These are phyloP conservation scores for Verruconis gallopava DNA, from an alignment of 2,329 filamentous ascomycete species.

Conservation along the genomic window DNA sequence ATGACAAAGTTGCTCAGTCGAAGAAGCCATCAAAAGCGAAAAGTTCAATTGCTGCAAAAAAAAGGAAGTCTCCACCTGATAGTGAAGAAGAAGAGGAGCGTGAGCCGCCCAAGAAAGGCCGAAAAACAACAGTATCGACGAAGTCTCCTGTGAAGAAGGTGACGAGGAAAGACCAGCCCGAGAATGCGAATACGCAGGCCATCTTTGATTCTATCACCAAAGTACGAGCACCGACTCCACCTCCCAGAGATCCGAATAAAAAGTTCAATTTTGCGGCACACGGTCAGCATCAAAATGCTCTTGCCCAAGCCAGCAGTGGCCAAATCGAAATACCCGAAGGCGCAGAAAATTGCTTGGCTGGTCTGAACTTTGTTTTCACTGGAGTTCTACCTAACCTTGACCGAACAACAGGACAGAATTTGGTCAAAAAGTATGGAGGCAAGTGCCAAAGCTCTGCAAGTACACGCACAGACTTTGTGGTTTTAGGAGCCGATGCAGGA, in stretches of 20 bases:
- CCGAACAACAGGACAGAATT: slow-evolving; percentile 68
- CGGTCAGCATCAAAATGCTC: slow-evolving; percentile 48
- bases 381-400: slow-evolving; percentile 69
- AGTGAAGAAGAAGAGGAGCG: slow-evolving; percentile 40
- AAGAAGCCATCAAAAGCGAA: background rate
- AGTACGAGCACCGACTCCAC: slow-evolving; percentile 72
- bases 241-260: slow-evolving; percentile 42
- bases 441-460: slow-evolving; percentile 80
- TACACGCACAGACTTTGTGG: slow-evolving; percentile 86
- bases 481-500: slow-evolving; percentile 81
- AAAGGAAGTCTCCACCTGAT: slow-evolving; percentile 43
- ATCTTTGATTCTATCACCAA: slow-evolving; percentile 83
- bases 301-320: slow-evolving; percentile 46
- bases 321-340: slow-evolving; percentile 65
- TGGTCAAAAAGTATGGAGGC: slow-evolving; percentile 89
- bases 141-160: slow-evolving; percentile 37
- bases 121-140: slow-evolving; percentile 18
- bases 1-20: slow-evolving; percentile 9
- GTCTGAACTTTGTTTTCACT: slow-evolving; percentile 90
- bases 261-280: slow-evolving; percentile 72
- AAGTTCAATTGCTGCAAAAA: slow-evolving; percentile 24
- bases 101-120: slow-evolving; percentile 46
- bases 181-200: slow-evolving; percentile 56
- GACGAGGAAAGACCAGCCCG: slow-evolving; percentile 37
- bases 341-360: slow-evolving; percentile 77